Percentiles rank a stretch among this genome's conserved stretches.
Conservation (phyloP, 129 eudicot genomes). For the Dittrichia graveolens region DNA sequence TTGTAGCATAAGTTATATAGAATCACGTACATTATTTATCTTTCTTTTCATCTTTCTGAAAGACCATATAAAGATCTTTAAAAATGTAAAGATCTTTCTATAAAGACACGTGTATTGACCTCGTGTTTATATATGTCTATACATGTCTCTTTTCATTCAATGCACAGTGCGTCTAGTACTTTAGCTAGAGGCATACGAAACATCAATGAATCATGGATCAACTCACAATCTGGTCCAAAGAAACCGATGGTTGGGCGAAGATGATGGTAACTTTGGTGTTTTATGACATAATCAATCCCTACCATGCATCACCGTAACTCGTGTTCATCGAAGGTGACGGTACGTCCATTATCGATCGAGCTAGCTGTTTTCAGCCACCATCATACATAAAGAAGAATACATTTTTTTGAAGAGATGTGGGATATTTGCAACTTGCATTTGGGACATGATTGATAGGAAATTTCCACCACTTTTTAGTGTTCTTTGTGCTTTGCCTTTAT, state of each 20-base stretch:
- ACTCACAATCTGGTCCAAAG: slow-evolving; percentile 1
- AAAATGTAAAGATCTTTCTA: neutral
- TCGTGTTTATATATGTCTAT: neutral
- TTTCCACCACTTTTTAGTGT: slow-evolving; percentile 22
- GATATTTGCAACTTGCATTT: slow-evolving; percentile 38
- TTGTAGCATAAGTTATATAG: slow-evolving; percentile 1
- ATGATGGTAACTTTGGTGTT: slow-evolving; percentile 19
- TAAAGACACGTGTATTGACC: neutral
- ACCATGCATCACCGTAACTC: slow-evolving; percentile 12
- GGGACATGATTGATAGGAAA: slow-evolving; percentile 31
- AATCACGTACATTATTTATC: no score
- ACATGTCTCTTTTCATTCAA: neutral
- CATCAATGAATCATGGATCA: neutral
- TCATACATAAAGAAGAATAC: slow-evolving; percentile 17
- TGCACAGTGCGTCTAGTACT: neutral
- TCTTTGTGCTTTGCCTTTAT: neutral
- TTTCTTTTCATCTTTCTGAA: neutral
- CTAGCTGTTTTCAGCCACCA: slow-evolving; percentile 20
- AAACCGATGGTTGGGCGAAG: slow-evolving; percentile 6
- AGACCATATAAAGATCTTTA: neutral
- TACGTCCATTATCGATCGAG: slow-evolving; percentile 21
- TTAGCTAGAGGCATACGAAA: neutral
- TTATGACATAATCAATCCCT: slow-evolving; percentile 9
- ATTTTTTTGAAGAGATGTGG: slow-evolving; percentile 10
- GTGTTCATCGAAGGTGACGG: slow-evolving; percentile 29